phyloP scores from a whole-genome alignment of 2,329 filamentous ascomycete genomes.

The Dothistroma pini region DNA sequence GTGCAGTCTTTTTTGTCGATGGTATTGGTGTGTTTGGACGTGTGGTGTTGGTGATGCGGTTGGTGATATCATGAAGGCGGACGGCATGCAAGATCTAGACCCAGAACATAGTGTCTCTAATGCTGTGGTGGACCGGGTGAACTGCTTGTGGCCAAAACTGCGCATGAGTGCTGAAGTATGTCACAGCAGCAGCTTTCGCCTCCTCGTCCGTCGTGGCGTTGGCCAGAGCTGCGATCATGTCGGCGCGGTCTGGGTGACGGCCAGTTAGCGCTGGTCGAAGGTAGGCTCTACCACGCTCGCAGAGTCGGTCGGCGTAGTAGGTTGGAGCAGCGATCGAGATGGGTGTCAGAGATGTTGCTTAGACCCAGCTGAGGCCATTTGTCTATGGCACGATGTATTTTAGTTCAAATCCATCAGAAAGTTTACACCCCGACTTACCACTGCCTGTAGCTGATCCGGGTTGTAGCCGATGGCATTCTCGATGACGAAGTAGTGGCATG shows the following conservation, averaged over 20 bases:
- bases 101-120: slow-evolving; percentile 6
- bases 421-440: slow-evolving; percentile 25
- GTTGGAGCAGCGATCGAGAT: slow-evolving; percentile 36
- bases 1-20: not conserved
- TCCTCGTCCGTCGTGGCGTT: not conserved
- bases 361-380: slow-evolving; percentile 32
- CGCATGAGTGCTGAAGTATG: not conserved
- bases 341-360: slow-evolving; percentile 28
- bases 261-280: not conserved
- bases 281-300: slow-evolving; percentile 7
- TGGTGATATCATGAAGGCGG: not conserved
- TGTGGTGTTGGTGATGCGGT: not conserved
- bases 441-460: slow-evolving; percentile 2
- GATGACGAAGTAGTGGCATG: slow-evolving; percentile 71
- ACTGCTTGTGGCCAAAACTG: not conserved
- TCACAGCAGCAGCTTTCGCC: not conserved
- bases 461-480: slow-evolving; percentile 10
- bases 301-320: slow-evolving; percentile 35
- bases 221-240: not conserved
- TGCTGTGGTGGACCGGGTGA: not conserved
- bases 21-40: not conserved
- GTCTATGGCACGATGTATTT: slow-evolving; percentile 26
- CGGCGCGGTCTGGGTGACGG: not conserved
- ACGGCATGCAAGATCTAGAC: not conserved
- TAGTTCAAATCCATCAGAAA: slow-evolving; percentile 18